Base-by-base conservation (phyloP, 1,284 basidiomycete genomes). In the Ganoderma multipileum region DNA sequence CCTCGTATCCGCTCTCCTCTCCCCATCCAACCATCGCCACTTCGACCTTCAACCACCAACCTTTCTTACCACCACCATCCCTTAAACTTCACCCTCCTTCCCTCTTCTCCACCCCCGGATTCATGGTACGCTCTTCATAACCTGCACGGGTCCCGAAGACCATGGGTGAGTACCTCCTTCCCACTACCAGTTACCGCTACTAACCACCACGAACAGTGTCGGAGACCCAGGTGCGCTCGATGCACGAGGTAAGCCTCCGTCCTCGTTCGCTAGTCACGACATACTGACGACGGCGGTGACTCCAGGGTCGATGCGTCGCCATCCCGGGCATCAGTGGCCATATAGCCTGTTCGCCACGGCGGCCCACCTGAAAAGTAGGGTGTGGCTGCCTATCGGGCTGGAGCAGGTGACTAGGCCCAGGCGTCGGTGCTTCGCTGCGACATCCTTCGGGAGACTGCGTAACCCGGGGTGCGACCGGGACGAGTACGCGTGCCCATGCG, bases 341-440 rank as follows among this genome's bases (percentile, higher is more conserved):
- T 33, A 33, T 55, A 55, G 28, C 52, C 12, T 18, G 52, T 55
- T 55, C 52, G 30, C 52, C 52, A 28, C 14, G 52, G 52, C 52
- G 28, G 28, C 52, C 12, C 52, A 33, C 52, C 52, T 55, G 28
- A 30, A 30, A 28, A 30, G 14, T 55, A 33, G 52, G 52, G 28
- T 30, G 52, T 55, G 30, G 28, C 52, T 23, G 30, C 28, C 52
- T 30, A 5, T 2, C 52, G 52, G 28, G 52, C 18, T 33, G 28
- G 52, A 55, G 52, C 52, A 9, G 52, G 52, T 55, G 52, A 54
- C 14, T 54, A n/a, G 9, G 52, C 52, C 52, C 52, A 55, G 52
- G 52, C 52, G 30, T 55, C 52, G 52, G 52, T 55, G 52, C 52
- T 55, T 28, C 28, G 52, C 52, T 30, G 52, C 52, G 4, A 26